Evolutionary conservation across 140 eudicot genomes (phyloP), one percentile per base, ranked within the genome.

Genomic region (Bidens hawaiensis): DNA sequence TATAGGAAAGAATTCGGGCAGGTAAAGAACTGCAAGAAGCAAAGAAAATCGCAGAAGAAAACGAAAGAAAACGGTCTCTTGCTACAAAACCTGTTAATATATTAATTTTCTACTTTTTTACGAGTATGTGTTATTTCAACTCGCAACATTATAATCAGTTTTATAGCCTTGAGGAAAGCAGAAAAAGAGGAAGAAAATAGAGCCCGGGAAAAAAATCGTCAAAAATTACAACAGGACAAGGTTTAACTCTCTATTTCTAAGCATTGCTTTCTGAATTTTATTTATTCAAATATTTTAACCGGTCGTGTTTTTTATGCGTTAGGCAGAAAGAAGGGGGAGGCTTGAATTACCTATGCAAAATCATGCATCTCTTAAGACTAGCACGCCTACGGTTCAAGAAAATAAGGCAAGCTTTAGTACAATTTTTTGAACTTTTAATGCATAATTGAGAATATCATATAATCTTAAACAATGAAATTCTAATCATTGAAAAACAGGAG

Each of bases 161-260:
- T 62, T 49, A 46, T 87, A 65, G 90, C 86, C 60, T 71, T 55
- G 40, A 13, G 80, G 78, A 75, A 84, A 80, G 81, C 82, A 27
- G 96, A 87, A 59, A 90, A 90, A 90, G 86, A 74, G 45, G 90
- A 84, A 64, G 94, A 80, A 70, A 78, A 64, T 63, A 73, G 71
- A 75, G 89, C 86, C 49, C 74, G 90, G 6, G 85, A 87, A 31
- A 80, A 63, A 76, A 64, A 87, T 58, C 89, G 85, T 6, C 83
- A 71, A 36, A 87, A 87, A 72, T 75, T 91, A 53, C 81, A 82
- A 18, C 80, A 80, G 31, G 98, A 87, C 65, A 90, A 87, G 96
- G 96, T 89, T 66, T n/a, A n/a, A 57, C 34, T 38, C n/a, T n/a
- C n/a, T n/a, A n/a, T 57, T 40, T 57, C 13, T 13, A n/a, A 24